phyloP scores from a whole-genome alignment of 129 eudicot species.

The Scalesia atractyloides region DNA sequence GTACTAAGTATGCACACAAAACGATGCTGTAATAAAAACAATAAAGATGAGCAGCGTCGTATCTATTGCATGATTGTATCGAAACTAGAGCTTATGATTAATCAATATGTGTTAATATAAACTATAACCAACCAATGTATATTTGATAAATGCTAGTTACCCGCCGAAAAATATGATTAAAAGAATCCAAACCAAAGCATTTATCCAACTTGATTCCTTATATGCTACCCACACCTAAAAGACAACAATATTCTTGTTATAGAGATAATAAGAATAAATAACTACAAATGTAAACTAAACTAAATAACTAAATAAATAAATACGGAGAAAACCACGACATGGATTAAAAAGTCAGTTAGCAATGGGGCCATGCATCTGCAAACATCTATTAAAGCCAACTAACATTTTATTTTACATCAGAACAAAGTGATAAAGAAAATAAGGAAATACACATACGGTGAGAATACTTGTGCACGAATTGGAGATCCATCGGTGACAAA shows the following conservation, averaged over 20 bases:
- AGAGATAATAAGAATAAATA: not conserved
- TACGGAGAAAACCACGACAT: conserved; percentile 58
- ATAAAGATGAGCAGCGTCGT: too few relatives aligned
- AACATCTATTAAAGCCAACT: not conserved
- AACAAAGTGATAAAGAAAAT: too few relatives aligned
- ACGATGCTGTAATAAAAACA: too few relatives aligned
- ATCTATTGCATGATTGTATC: too few relatives aligned
- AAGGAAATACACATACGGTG: not conserved
- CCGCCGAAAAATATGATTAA: conserved; percentile 62
- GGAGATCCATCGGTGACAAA: conserved; percentile 6
- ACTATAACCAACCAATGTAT: too few relatives aligned
- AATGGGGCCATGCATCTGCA: conserved; percentile 73
- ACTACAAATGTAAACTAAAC: not conserved
- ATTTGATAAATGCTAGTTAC: conserved; percentile 30
- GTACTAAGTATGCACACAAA: too few relatives aligned
- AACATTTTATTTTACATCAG: too few relatives aligned
- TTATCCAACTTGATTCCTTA: conserved; percentile 72
- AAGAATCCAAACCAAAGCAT: conserved; percentile 58
- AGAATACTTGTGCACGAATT: not conserved
- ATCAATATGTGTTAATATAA: too few relatives aligned
- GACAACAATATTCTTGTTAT: not conserved
- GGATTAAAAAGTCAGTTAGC: conserved; percentile 40
- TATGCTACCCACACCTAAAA: conserved; percentile 82
- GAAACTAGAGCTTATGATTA: too few relatives aligned
- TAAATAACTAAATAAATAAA: not conserved